Evolutionary conservation across 129 eudicot genomes (phyloP).

Genomic region (Helianthus tuberosus): DNA sequence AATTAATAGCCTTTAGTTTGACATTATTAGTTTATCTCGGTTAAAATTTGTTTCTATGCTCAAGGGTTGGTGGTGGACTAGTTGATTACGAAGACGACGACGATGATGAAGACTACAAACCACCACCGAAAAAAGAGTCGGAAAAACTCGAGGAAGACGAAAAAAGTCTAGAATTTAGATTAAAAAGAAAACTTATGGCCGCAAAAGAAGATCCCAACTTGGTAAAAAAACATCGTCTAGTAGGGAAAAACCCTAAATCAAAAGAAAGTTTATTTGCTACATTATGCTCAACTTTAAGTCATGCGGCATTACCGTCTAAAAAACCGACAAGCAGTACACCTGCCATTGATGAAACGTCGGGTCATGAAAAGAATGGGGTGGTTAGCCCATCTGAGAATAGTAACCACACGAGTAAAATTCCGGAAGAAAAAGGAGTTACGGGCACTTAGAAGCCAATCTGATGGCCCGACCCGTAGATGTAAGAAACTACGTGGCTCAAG

Average conservation of each 20-base stretch:
- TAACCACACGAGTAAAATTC: conserved; percentile 13
- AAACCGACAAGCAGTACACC: conserved; percentile 39
- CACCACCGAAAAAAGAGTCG: conserved; percentile 65
- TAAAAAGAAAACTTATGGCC: conserved; percentile 65
- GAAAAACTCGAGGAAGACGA: conserved; percentile 64
- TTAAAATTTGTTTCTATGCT: neutral
- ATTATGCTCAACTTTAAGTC: conserved; percentile 71
- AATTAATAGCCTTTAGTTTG: neutral
- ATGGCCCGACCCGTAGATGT: conserved; percentile 10
- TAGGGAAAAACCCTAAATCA: conserved; percentile 50
- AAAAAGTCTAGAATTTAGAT: conserved; percentile 45
- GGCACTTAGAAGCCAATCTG: conserved; percentile 8
- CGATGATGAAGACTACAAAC: conserved; percentile 85
- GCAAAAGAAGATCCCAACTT: conserved; percentile 65
- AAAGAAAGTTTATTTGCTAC: conserved; percentile 74
- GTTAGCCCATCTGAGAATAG: conserved; percentile 25
- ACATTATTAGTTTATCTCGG: neutral
- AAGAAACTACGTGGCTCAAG: conserved; percentile 16
- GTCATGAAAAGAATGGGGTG: conserved; percentile 26
- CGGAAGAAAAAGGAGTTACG: conserved; percentile 17
- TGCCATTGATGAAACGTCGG: conserved; percentile 17
- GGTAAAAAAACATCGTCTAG: conserved; percentile 48
- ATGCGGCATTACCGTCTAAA: conserved; percentile 51
- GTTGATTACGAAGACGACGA: conserved; percentile 91
- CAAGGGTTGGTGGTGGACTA: conserved; percentile 75